Evolutionary conservation across 2,329 filamentous ascomycete genomes (phyloP), one percentile per base, ranked within the genome.

Genomic region (Leptosphaerulina australis): DNA sequence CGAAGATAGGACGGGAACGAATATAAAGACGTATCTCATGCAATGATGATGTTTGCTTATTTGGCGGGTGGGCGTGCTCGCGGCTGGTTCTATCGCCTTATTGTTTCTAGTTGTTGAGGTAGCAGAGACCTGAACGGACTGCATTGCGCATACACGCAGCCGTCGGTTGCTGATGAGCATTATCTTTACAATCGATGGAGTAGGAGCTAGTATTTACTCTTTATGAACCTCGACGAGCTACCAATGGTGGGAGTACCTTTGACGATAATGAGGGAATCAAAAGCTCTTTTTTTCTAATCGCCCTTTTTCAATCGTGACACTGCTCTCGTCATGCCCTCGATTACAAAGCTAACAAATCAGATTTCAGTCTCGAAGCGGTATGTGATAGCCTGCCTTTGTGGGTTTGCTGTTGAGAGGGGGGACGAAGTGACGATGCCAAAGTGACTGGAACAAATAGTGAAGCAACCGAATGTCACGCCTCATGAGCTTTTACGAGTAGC

Each of bases 221-320:
- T n/a, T 31, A 50, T 38, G 54, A 50, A 35, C 35, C 21, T 44
- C 53, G 50, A 55, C 54, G 52, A 62, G 41, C 55, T 60, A 56
- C 53, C 54, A 53, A 62, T 50, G 63, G 60, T 47, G 26, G 38
- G 43, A 53, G 59, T 48, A 51, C 55, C 64, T 58, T 62, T 67
- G 64, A 69, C 51, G 63, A 67, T 66, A 66, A 69, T 64, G 67
- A 71, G 67, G 60, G 63, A 72, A 71, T 70, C 60, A 72, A 72
- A 72, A 72, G 69, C 68, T 70, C 60, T 68, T 66, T 46, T 60
- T 64, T 64, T 64, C 60, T 58, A 58, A 17, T 39, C 26, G 29
- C 25, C 22, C 5, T 5, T 22, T n/a, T 17, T 17, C 3, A 30
- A 34, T 14, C 21, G 30, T 36, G 14, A 12, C 3, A 4, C 22